Evolutionary conservation across 495 filamentous ascomycete genomes (phyloP), one percentile per base, ranked within the genome.

Genomic region (Penicillium psychrofluorescens): DNA sequence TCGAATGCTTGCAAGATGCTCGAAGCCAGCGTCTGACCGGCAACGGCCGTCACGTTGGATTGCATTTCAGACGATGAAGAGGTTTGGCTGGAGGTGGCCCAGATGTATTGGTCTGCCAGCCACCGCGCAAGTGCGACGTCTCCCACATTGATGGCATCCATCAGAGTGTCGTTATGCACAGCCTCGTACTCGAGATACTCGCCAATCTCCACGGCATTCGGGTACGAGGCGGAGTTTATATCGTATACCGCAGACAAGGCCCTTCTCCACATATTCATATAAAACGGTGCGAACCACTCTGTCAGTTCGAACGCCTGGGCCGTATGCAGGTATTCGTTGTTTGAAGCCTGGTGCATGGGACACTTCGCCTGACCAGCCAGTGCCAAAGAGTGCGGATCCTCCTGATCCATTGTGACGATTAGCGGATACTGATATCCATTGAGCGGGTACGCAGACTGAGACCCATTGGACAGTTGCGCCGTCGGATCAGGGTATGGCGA

Each of bases 121-220:
- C 68, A 78, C 29, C 72, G 71, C 14, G 86, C 79, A 48, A 78
- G 76, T 16, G 50, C 43, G 15, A 89, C 62, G 29, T 77, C 69
- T 0, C 66, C 62, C 15, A 56, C 11, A 14, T 67, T 74, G 28
- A 88, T 61, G 16, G 75, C 63, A n/a, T 75, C 46, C 12, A 72
- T 61, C 45, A 89, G 76, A 22, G 72, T 77, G 31, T 63, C 39
- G 64, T 92, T 92, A 66, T 92, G 84, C 58, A 84, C 74, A 16
- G 59, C 59, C 38, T 83, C 81, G 36, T 89, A 87, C 48, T 91
- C 81, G 57, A 91, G 62, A 45, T 80, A 80, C 56, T 95, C 86
- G 49, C 71, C 87, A 56, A 92, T 80, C 34, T 64, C 47, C 45
- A 70, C 72, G 16, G 76, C 80, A 50, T 79, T 81, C 16, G 41